Conservation (phyloP, 2,329 filamentous ascomycete genomes). For the Meredithiella fracta region DNA sequence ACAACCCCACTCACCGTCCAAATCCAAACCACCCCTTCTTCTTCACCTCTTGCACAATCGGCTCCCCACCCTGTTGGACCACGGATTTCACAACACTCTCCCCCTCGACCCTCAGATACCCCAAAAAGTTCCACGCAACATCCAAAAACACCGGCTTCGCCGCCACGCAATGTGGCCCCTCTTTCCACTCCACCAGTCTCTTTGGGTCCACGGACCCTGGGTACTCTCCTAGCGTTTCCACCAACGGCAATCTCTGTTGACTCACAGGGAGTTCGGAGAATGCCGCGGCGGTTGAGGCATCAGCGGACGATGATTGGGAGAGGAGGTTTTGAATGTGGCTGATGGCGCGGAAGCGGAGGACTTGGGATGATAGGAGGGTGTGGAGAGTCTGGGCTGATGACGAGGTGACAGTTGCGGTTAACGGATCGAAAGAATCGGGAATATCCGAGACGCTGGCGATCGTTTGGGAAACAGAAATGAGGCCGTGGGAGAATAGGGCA, state of each 20-base stretch:
- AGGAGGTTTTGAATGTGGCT: slow-evolving; percentile 61
- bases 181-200: slow-evolving; percentile 76
- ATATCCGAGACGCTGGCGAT: slow-evolving; percentile 26
- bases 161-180: slow-evolving; percentile 59
- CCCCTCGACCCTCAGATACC: slow-evolving; percentile 53
- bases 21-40: slow-evolving; percentile 72
- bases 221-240: slow-evolving; percentile 63
- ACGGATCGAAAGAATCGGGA: slow-evolving; percentile 27
- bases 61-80: slow-evolving; percentile 18
- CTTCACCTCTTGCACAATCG: slow-evolving; percentile 28
- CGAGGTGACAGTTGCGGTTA: slow-evolving; percentile 50
- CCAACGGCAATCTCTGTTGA: slow-evolving; percentile 36
- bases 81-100: slow-evolving; percentile 17
- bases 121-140: slow-evolving; percentile 93
- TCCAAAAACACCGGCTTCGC: slow-evolving; percentile 94
- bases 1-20: slow-evolving; percentile 27
- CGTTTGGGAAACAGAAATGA: slow-evolving; percentile 36
- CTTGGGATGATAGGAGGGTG: slow-evolving; percentile 48
- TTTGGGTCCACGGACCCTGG: slow-evolving; percentile 54
- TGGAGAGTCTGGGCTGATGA: slow-evolving; percentile 42
- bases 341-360: slow-evolving; percentile 68
- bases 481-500: slow-evolving; percentile 63
- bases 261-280: slow-evolving; percentile 7
- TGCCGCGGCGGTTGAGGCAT: slow-evolving; percentile 19
- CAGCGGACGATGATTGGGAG: slow-evolving; percentile 29